A percentile compares a stretch with the other conserved stretches of the same genome.
Evolutionary conservation across 2,329 filamentous ascomycete species (phyloP).

Genomic region (Dichotomopilus funicola): DNA sequence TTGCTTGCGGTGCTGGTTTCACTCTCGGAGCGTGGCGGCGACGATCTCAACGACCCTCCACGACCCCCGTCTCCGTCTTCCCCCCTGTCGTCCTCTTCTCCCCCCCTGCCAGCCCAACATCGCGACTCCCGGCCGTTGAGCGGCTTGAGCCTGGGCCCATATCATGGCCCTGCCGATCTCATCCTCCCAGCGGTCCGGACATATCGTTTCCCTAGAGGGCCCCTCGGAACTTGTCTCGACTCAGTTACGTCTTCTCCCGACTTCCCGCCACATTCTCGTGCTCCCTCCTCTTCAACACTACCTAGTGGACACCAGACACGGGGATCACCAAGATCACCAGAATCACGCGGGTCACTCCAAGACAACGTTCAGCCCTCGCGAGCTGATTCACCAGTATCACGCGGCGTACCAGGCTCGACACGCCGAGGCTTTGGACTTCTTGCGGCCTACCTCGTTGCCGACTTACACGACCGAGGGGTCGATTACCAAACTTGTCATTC

Average conservation of each 20-base stretch:
- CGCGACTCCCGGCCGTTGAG: not conserved
- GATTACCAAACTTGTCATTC: constrained; percentile 44
- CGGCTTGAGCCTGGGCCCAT: not conserved
- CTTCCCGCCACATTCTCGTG: constrained; percentile 51
- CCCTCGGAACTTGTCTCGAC: constrained; percentile 48
- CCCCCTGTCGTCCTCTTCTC: no score
- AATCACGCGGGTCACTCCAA: constrained; percentile 8
- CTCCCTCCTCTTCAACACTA: constrained; percentile 48
- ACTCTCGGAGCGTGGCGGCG: constrained; percentile 4
- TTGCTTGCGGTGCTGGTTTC: not conserved
- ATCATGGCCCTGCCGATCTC: constrained; percentile 23
- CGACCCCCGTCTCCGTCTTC: no score
- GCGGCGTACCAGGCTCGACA: constrained; percentile 42
- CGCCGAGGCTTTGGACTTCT: constrained; percentile 45
- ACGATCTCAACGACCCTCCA: constrained; percentile 4
- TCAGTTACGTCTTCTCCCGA: constrained; percentile 54
- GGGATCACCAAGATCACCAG: no score
- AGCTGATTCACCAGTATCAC: constrained; percentile 43
- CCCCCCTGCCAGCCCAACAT: no score
- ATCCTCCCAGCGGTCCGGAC: constrained; percentile 34
- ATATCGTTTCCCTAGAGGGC: constrained; percentile 56
- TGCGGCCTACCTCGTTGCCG: constrained; percentile 37
- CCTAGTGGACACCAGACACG: constrained; percentile 26
- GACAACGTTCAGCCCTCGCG: constrained; percentile 26
- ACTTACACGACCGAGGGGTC: constrained; percentile 35